Evolutionary conservation across 2,329 filamentous ascomycete species (phyloP), one percentile per base, ranked within the genome.

Genomic region (Alternaria rosae): DNA sequence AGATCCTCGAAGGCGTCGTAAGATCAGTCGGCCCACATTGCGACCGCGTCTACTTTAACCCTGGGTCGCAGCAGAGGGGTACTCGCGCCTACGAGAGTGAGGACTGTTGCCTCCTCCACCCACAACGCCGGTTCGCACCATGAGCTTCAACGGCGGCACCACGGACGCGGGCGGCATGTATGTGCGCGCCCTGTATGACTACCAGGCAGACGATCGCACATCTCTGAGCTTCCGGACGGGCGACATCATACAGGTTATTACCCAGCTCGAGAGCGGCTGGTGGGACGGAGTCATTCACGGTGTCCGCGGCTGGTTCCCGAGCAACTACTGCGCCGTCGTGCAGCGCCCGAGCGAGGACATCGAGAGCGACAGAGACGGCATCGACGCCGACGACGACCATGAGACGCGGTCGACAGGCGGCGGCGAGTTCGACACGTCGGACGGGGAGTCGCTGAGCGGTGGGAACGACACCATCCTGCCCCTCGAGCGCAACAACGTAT

Each of bases 251-350:
- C 94, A 98, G 82, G 95, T 99, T 72, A 94, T 99, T 73, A 99
- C 95, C 55, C 94, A 97, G 82, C 86, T 98, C 59, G 95, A 99
- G 80, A 98, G 94, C 75, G 95, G 95, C 59, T 99, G 95, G 95
- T 99, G 95, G 95, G 95, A 99, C 82, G 95, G 95, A 51, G 93
- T 99, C 58, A 97, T 99, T 78, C 95, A 97, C 75, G 93, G 94
- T 61, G 92, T 97, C 70, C 90, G 95, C 77, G 95, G 95, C 78
- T 99, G 95, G 95, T 99, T 99, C 79, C 95, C 95, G 38, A 98
- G 94, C 85, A 99, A 99, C 80, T 99, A 99, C 82, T 98, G 95
- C 83, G 90, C 93, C 69, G 89, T 95, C 66, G 91, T 98, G 72
- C 87, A 89, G 62, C 89, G 89, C 71, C 87, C 91, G 53, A 91